phyloP scores from a whole-genome alignment of 768 basidiomycete genomes.

The Boletus reticulatus region DNA sequence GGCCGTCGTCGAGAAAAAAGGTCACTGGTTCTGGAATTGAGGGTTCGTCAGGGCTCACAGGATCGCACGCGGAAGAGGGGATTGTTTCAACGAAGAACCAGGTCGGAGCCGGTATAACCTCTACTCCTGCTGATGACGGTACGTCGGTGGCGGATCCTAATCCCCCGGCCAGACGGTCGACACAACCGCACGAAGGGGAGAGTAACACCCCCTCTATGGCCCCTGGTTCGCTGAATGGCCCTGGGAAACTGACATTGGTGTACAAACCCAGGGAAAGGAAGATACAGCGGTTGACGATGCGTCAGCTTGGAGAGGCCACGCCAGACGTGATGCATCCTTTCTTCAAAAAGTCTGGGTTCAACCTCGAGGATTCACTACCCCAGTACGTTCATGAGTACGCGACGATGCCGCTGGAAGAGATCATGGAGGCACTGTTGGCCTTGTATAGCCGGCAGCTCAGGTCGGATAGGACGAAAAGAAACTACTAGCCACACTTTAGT shows the following conservation, averaged over 20 bases:
- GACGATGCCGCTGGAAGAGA: slow-evolving; percentile 77
- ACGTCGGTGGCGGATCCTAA: not conserved
- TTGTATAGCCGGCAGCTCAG: slow-evolving; percentile 75
- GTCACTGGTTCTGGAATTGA: slow-evolving; percentile 16
- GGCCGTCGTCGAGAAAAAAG: slow-evolving; percentile 37
- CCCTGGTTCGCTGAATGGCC: not conserved
- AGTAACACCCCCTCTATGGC: not conserved
- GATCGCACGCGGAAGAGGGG: slow-evolving; percentile 9
- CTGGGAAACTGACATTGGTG: slow-evolving; percentile 31
- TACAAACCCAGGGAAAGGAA: slow-evolving; percentile 59
- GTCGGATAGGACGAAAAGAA: slow-evolving; percentile 23
- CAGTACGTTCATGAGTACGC: slow-evolving; percentile 88
- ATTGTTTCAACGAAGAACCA: slow-evolving; percentile 6
- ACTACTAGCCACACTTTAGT: not conserved
- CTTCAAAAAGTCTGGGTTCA: slow-evolving; percentile 83
- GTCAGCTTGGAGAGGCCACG: slow-evolving; percentile 85
- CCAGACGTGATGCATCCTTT: slow-evolving; percentile 87
- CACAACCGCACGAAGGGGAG: slow-evolving; percentile 19
- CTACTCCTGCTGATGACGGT: slow-evolving; percentile 10
- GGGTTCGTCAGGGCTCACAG: not conserved
- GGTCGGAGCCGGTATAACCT: not conserved
- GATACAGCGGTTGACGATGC: slow-evolving; percentile 80
- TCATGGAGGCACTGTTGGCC: slow-evolving; percentile 76
- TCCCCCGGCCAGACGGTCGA: slow-evolving; percentile 8
- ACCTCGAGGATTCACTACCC: slow-evolving; percentile 78